Conservation (phyloP, 768 basidiomycete genomes). For the Hericium coralloides region DNA sequence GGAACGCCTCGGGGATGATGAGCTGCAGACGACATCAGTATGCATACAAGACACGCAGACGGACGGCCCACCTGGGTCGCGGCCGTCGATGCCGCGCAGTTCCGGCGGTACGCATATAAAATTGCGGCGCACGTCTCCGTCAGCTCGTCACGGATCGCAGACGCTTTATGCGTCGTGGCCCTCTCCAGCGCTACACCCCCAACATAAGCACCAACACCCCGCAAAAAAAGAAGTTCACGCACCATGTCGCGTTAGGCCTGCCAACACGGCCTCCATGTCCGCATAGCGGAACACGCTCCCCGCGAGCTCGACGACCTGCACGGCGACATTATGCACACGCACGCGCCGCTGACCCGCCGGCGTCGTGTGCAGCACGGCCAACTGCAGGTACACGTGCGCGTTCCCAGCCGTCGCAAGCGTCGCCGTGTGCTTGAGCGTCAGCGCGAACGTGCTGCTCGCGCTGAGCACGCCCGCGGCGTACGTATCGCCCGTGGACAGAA, state of each 20-base stretch:
- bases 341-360: constrained; percentile 72
- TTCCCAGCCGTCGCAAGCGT: constrained; percentile 61
- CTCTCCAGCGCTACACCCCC: constrained; percentile 51
- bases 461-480: constrained; percentile 73
- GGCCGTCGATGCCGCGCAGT: constrained; percentile 76
- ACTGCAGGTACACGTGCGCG: constrained; percentile 72
- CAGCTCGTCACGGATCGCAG: constrained; percentile 74
- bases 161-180: constrained; percentile 50
- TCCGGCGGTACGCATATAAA: constrained; percentile 77
- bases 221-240: neutral
- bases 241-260: constrained; percentile 75
- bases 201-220: neutral
- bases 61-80: constrained; percentile 58
- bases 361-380: constrained; percentile 82
- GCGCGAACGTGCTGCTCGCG: constrained; percentile 72
- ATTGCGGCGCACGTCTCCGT: constrained; percentile 78
- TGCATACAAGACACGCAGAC: neutral
- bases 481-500: constrained; percentile 61
- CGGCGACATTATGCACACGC: constrained; percentile 75
- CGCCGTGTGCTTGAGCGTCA: constrained; percentile 64
- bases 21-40: constrained; percentile 40
- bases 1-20: constrained; percentile 91
- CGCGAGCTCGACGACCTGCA: constrained; percentile 76
- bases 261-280: constrained; percentile 79
- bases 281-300: constrained; percentile 87